Percentiles rank a stretch among this genome's conserved stretches.
Conservation (phyloP, 2,329 filamentous ascomycete species). For the Thelonectria discophora region DNA sequence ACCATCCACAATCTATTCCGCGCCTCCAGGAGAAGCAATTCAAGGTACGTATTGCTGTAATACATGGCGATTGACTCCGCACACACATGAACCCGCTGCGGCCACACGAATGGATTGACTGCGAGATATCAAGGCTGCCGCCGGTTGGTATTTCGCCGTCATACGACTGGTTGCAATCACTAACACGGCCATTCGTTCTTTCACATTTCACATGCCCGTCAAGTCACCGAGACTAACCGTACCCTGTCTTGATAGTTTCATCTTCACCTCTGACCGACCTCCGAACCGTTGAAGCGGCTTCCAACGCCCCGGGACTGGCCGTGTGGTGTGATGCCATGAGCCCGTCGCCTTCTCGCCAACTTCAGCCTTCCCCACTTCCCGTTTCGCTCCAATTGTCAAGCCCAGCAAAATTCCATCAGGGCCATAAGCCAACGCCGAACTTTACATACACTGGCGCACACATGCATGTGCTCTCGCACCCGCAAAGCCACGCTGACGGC, state of each 20-base stretch:
- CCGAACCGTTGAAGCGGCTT: slow-evolving; percentile 1
- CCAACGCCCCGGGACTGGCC: slow-evolving; percentile 26
- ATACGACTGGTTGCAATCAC: neutral
- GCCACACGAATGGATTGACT: slow-evolving; percentile 1
- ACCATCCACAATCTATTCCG: slow-evolving; percentile 10
- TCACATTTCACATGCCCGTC: neutral
- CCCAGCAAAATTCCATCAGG: slow-evolving; percentile 2
- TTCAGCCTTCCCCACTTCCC: slow-evolving; percentile 36
- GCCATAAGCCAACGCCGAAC: slow-evolving; percentile 4
- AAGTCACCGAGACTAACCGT: neutral
- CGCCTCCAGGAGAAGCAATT: slow-evolving; percentile 16
- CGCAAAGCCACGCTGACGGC: slow-evolving; percentile 17
- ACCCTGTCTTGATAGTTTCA: neutral
- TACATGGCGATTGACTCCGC: slow-evolving; percentile 13
- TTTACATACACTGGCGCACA: slow-evolving; percentile 17
- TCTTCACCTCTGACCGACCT: too few relatives aligned
- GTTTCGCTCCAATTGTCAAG: slow-evolving; percentile 28
- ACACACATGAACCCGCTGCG: slow-evolving; percentile 2
- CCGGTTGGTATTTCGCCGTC: neutral
- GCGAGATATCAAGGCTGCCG: neutral
- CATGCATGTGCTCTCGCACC: slow-evolving; percentile 13
- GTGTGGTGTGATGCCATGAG: slow-evolving; percentile 37
- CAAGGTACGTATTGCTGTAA: neutral
- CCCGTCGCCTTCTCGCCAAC: neutral
- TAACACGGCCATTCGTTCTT: slow-evolving; percentile 1